Conservation (phyloP, 306 rosid genomes). For the Citrullus colocynthis region DNA sequence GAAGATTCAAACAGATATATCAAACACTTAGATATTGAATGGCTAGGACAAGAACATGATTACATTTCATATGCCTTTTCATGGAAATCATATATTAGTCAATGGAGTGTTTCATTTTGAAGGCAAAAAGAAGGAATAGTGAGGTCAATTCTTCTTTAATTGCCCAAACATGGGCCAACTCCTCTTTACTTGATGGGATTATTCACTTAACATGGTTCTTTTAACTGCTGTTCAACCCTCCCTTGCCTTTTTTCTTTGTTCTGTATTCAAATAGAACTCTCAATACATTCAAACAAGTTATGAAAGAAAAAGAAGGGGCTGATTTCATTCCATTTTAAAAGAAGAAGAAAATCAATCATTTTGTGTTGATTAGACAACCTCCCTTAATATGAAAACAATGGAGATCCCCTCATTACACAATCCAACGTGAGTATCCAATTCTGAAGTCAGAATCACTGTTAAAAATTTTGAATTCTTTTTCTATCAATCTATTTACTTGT, state of each 20-base stretch:
- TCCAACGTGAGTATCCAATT: not conserved
- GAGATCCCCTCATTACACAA: constrained; percentile 1
- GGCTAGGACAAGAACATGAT: not conserved
- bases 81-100: not conserved
- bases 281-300: not conserved
- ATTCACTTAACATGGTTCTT: not conserved
- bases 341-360: not conserved
- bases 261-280: not conserved
- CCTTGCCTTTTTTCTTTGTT: not conserved
- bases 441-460: not conserved
- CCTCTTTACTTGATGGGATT: constrained; percentile 7
- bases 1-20: not conserved
- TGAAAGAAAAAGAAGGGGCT: not conserved
- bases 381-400: constrained; percentile 5
- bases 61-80: not conserved
- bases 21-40: not conserved
- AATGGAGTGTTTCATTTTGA: not conserved
- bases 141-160: not conserved
- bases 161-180: not conserved
- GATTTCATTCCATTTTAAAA: not conserved
- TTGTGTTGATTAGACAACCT: not conserved
- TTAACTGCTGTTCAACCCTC: not conserved
- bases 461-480: not conserved
- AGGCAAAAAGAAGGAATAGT: not conserved
- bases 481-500: not conserved